Base-by-base conservation (phyloP, 2,329 filamentous ascomycete species). In the Parafenestella ontariensis region DNA sequence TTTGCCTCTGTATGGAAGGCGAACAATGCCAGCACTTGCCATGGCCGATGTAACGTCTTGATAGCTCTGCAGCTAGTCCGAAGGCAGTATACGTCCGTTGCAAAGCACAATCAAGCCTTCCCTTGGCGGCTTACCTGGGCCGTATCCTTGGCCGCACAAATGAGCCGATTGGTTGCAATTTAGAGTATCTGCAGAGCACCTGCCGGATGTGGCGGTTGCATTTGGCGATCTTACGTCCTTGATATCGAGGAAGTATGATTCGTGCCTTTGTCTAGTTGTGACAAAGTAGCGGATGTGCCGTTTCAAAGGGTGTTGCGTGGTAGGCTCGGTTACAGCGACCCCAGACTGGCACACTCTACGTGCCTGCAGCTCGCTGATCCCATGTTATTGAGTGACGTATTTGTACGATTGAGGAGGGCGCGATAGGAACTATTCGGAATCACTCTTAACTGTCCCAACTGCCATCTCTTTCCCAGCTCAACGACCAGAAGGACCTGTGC, bases 31-130 rank as follows among this genome's bases (percentile, higher is more conserved):
- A 69, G 65, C 65, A 64, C 54, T 53, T 48, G 57, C 61, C 43
- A 62, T 37, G 56, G 34, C 58, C 67, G 65, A 71, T 71, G 67
- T 70, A 70, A 71, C 69, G 59, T 69, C 56, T 66, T 68, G 64
- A 66, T 68, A 62, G 55, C 28, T 46, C 41, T 29, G 28, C 8
- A 36, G 13, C 47, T 60, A 65, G 46, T 61, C 56, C 17, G 3
- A 61, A 56, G 2, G 15, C 46, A 18, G 24, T 46, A 48, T 41
- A 58, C 24, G 18, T 57, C 61, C 65, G 64, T 46, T 23, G 41
- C 59, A 55, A 68, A 66, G 64, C 61, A 50, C 56, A 50, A 43
- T 56, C 46, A 67, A 66, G 64, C 64, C 50, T 69, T 65, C 49
- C 42, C 65, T 69, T 68, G 65, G 67, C 66, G 49, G 56, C 64